Conservation (phyloP, 148 eudicot genomes). For the Chenopodium album region DNA sequence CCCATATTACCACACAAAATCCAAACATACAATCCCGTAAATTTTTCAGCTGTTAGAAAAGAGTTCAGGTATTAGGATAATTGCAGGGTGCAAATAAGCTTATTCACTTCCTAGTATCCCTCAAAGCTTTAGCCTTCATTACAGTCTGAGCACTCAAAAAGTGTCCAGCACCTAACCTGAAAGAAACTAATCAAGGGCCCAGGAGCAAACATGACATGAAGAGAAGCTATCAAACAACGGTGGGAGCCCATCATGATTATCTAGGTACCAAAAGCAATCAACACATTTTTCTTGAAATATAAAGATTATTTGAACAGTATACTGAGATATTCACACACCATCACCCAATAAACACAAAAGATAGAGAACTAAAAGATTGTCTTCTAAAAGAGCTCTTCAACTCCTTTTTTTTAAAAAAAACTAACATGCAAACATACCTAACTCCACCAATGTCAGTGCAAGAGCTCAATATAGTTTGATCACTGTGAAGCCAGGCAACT, state of each 20-base stretch:
- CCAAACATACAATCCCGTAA: neutral
- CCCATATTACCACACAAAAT: neutral
- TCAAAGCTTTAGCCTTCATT: neutral
- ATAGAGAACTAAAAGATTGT: too few relatives aligned
- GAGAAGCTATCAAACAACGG: neutral
- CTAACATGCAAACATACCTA: constrained; percentile 46
- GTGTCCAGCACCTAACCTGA: neutral
- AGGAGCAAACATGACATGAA: neutral
- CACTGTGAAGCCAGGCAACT: constrained; percentile 90
- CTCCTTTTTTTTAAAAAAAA: too few relatives aligned
- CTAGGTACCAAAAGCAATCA: neutral
- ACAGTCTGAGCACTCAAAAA: neutral
- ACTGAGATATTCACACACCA: neutral
- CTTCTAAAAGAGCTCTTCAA: too few relatives aligned
- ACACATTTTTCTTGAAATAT: neutral
- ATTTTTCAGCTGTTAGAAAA: neutral
- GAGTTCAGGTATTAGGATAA: neutral
- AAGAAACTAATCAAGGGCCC: neutral
- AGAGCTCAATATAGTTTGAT: constrained; percentile 88
- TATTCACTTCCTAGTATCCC: neutral
- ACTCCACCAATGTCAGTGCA: constrained; percentile 89
- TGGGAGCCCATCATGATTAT: neutral
- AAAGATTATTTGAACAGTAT: neutral
- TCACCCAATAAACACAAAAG: neutral
- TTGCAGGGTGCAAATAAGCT: neutral